A percentile compares a stretch with the other conserved stretches of the same genome.
These are phyloP conservation scores for Drechslerella coelobrocha DNA, from an alignment of 2,329 filamentous ascomycete species.

Conservation along the genomic window DNA sequence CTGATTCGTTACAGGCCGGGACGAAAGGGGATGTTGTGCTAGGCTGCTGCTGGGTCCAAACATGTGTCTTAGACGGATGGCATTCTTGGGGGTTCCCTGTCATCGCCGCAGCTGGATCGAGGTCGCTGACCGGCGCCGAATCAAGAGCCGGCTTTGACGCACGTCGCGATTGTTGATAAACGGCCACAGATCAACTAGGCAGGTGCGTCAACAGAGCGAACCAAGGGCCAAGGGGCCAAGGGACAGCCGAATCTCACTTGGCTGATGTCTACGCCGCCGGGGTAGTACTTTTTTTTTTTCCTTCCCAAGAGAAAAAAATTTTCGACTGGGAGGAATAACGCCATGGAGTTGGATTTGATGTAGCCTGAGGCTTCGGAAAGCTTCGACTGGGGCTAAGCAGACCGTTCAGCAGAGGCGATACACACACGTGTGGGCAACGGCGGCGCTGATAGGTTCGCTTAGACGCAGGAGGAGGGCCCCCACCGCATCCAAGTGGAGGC, in stretches of 20 bases:
- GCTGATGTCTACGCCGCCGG: constrained; percentile 11
- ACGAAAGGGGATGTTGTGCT: constrained; percentile 18
- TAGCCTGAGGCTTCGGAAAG: background rate
- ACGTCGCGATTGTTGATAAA: constrained; percentile 32
- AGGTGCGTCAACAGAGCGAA: constrained; percentile 33
- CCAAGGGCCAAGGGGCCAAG: constrained; percentile 6
- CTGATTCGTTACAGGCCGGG: constrained; percentile 18
- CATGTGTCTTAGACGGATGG: constrained; percentile 10
- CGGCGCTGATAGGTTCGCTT: constrained; percentile 40
- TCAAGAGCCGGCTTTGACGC: constrained; percentile 18
- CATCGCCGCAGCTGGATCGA: background rate
- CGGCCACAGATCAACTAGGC: constrained; percentile 37
- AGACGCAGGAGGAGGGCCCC: background rate
- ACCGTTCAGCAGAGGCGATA: constrained; percentile 15
- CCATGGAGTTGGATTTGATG: constrained; percentile 26
- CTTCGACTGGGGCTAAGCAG: background rate
- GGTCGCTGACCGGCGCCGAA: constrained; percentile 17
- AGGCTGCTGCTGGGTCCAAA: constrained; percentile 33
- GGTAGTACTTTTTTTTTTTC: background rate
- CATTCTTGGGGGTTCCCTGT: background rate
- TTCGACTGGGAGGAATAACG: constrained; percentile 34
- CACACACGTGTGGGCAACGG: constrained; percentile 28
- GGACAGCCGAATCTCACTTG: constrained; percentile 23
- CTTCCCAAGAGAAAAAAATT: constrained; percentile 15
- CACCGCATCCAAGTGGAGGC: constrained; percentile 9